Evolutionary conservation across 2,329 filamentous ascomycete species (phyloP).

Genomic region (Leptographium flavum): DNA sequence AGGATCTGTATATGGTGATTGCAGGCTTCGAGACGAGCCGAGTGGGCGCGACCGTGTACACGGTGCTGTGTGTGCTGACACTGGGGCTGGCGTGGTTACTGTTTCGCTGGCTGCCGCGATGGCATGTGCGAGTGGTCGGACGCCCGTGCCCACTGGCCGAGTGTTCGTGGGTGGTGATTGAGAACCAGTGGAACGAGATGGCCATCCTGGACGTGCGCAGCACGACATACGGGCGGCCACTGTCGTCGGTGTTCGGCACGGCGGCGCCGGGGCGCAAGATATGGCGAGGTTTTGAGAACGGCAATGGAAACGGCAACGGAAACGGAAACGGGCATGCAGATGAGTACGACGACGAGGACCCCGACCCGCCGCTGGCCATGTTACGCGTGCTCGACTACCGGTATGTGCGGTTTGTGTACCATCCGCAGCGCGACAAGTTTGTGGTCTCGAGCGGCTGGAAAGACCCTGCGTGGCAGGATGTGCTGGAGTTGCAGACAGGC

Average conservation of each 20-base stretch:
- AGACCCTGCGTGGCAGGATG: constrained; percentile 75
- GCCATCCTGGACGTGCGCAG: constrained; percentile 54
- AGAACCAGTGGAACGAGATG: constrained; percentile 95
- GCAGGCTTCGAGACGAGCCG: constrained; percentile 76
- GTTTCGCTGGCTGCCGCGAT: constrained; percentile 78
- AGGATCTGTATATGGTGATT: constrained; percentile 87
- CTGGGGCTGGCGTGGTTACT: constrained; percentile 70
- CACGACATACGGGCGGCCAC: constrained; percentile 36
- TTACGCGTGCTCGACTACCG: constrained; percentile 79
- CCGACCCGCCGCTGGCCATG: constrained; percentile 61
- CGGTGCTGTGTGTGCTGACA: constrained; percentile 55
- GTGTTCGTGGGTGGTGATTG: constrained; percentile 84
- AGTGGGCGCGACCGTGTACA: constrained; percentile 54
- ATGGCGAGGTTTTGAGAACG: background rate
- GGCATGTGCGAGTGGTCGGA: constrained; percentile 68
- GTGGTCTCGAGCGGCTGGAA: constrained; percentile 82
- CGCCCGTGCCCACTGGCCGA: constrained; percentile 51
- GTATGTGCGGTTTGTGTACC: constrained; percentile 85
- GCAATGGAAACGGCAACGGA: background rate
- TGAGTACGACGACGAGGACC: constrained; percentile 29
- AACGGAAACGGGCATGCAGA: constrained; percentile 18
- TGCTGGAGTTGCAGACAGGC: constrained; percentile 59
- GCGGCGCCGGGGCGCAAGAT: constrained; percentile 12
- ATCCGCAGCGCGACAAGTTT: constrained; percentile 81
- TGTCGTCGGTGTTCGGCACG: constrained; percentile 54